These are phyloP conservation scores for Hypoxylon rubiginosum DNA, from an alignment of 2,329 filamentous ascomycete genomes.

Conservation along the genomic window DNA sequence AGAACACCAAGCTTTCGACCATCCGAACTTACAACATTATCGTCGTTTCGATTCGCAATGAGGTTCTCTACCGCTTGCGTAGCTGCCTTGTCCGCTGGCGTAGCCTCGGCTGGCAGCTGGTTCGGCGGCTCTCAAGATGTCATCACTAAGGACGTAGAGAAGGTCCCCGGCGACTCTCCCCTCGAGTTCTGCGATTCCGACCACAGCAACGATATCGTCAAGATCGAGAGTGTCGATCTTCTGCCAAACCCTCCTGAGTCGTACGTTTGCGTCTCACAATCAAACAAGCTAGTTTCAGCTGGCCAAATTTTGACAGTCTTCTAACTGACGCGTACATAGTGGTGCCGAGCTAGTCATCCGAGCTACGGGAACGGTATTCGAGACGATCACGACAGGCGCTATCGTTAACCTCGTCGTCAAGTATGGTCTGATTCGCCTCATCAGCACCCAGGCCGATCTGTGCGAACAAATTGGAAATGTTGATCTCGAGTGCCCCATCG, in stretches of 20 bases:
- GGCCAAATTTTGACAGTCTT: conserved; percentile 10
- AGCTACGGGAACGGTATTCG: conserved; percentile 79
- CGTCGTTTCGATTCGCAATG: conserved; percentile 51
- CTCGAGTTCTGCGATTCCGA: conserved; percentile 80
- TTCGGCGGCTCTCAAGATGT: conserved; percentile 65
- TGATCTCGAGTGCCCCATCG: conserved; percentile 87
- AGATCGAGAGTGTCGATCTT: conserved; percentile 84
- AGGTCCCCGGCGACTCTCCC: conserved; percentile 88
- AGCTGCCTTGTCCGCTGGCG: conserved; percentile 57
- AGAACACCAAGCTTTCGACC: neutral
- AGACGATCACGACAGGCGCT: conserved; percentile 81
- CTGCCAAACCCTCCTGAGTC: conserved; percentile 86
- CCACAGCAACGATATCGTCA: conserved; percentile 77
- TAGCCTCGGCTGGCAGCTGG: conserved; percentile 62
- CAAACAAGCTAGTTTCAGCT: neutral
- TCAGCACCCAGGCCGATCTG: conserved; percentile 84
- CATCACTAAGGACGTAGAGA: conserved; percentile 65
- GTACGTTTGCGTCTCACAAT: conserved; percentile 67
- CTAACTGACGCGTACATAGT: conserved; percentile 62
- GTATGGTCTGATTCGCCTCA: conserved; percentile 91
- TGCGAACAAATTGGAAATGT: conserved; percentile 92
- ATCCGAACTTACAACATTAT: conserved; percentile 3
- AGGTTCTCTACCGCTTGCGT: conserved; percentile 59
- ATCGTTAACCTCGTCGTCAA: conserved; percentile 89
- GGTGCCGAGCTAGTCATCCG: conserved; percentile 83